Conservation (phyloP, 164 flowering plant species). For the Liquidambar formosana region DNA sequence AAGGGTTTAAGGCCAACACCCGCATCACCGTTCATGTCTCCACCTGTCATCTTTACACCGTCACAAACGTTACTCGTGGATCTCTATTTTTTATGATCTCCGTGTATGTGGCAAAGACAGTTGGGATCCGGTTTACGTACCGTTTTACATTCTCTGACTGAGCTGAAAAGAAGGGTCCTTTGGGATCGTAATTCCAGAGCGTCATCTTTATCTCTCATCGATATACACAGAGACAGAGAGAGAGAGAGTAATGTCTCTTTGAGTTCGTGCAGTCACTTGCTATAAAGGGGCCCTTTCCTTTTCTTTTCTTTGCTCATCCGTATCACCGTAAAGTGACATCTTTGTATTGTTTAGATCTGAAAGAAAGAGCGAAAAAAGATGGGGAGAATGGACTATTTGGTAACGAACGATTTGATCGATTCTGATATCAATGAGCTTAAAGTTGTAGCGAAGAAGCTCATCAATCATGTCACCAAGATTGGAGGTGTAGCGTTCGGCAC, state of each 20-base stretch:
- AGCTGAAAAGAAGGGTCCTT: not conserved
- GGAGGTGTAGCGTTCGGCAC: constrained; percentile 56
- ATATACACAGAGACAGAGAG: too few species aligned
- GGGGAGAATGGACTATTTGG: constrained; percentile 53
- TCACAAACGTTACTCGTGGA: too few species aligned
- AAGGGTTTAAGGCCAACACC: too few species aligned
- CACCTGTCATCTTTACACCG: too few species aligned
- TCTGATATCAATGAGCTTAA: constrained; percentile 54
- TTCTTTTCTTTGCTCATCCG: too few species aligned
- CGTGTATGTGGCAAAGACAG: too few species aligned
- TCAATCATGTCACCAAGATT: constrained; percentile 37
- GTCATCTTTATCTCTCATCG: not conserved
- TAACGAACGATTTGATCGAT: constrained; percentile 42
- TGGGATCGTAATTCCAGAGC: not conserved
- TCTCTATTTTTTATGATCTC: too few species aligned
- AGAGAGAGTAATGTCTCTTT: too few species aligned
- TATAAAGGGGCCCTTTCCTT: too few species aligned
- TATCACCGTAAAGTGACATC: not conserved
- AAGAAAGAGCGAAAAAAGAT: constrained; percentile 27
- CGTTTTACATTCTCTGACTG: not conserved
- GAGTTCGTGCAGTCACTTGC: too few species aligned
- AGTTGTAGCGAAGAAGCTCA: constrained; percentile 44
- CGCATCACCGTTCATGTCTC: too few species aligned
- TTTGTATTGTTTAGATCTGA: not conserved
- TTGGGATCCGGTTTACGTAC: not conserved